These are phyloP conservation scores for Colletotrichum salicis DNA, from an alignment of 2,329 filamentous ascomycete genomes.

Conservation along the genomic window DNA sequence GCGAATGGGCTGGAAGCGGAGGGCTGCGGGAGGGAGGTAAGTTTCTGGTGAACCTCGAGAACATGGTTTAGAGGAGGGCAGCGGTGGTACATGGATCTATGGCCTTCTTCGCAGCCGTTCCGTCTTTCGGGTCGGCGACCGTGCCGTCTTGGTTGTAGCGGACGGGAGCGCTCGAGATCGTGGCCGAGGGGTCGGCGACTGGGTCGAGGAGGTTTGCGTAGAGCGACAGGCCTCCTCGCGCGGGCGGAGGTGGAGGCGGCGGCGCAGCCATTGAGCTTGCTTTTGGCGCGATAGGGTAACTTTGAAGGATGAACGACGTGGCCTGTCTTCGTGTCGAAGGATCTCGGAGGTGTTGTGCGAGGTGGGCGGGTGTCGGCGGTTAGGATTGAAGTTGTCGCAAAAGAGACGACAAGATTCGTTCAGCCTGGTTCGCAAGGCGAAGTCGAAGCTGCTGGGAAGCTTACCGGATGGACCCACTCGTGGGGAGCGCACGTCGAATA, in stretches of 20 bases:
- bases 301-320: background rate
- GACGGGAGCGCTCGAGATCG: slow-evolving; percentile 82
- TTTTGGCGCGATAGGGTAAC: background rate
- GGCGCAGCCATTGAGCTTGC: slow-evolving; percentile 43
- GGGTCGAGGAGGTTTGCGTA: slow-evolving; percentile 86
- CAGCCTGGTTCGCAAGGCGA: background rate
- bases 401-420: background rate
- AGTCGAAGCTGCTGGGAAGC: background rate
- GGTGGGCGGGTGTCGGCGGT: background rate
- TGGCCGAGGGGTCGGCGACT: slow-evolving; percentile 59
- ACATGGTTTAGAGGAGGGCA: slow-evolving; percentile 1
- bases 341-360: background rate
- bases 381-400: background rate
- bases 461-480: background rate
- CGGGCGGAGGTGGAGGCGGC: slow-evolving; percentile 52
- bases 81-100: slow-evolving; percentile 52
- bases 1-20: slow-evolving; percentile 89
- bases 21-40: slow-evolving; percentile 54
- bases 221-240: slow-evolving; percentile 71
- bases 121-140: slow-evolving; percentile 58
- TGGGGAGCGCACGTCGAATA: too few species aligned
- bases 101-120: slow-evolving; percentile 68
- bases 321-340: background rate
- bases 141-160: slow-evolving; percentile 71
- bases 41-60: slow-evolving; percentile 42